Evolutionary conservation across 2,329 filamentous ascomycete species (phyloP).

Genomic region (Microascus cirrosus): DNA sequence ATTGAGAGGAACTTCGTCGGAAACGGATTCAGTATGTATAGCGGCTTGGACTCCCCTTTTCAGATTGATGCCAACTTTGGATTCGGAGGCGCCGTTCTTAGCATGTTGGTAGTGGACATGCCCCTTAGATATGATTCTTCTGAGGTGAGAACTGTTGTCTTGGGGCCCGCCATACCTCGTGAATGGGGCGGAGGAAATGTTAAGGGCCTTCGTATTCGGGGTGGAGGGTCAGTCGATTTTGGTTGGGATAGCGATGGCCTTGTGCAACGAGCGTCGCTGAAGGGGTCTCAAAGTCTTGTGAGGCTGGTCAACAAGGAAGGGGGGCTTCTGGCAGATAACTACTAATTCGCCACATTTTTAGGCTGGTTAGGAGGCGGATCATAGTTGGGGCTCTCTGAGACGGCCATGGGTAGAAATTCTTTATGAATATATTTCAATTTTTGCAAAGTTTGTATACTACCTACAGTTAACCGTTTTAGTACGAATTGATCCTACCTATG

Average conservation of each 20-base stretch:
- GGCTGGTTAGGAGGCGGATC: too few relatives aligned
- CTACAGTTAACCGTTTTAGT: too few relatives aligned
- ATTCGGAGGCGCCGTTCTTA: constrained; percentile 32
- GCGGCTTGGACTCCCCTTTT: constrained; percentile 31
- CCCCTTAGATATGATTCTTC: constrained; percentile 14
- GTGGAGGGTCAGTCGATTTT: constrained; percentile 30
- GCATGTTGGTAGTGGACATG: constrained; percentile 40
- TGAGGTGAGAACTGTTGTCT: constrained; percentile 21
- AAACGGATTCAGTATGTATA: constrained; percentile 42
- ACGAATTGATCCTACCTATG: too few relatives aligned
- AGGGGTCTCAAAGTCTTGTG: constrained; percentile 1
- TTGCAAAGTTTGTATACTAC: too few relatives aligned
- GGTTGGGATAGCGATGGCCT: constrained; percentile 25
- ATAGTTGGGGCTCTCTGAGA: too few relatives aligned
- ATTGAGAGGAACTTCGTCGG: constrained; percentile 35
- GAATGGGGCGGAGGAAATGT: constrained; percentile 32
- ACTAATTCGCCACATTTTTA: too few relatives aligned
- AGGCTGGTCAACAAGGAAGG: constrained; percentile 10
- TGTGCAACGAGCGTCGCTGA: constrained; percentile 13
- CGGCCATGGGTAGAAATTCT: too few relatives aligned
- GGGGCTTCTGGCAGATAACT: neutral
- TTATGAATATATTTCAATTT: too few relatives aligned
- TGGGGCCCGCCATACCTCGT: constrained; percentile 35
- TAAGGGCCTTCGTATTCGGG: constrained; percentile 28
- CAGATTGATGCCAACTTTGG: constrained; percentile 52